Base-by-base conservation (phyloP, 225 moss, liverwort and hornwort species). In the Marchantia paleacea region DNA sequence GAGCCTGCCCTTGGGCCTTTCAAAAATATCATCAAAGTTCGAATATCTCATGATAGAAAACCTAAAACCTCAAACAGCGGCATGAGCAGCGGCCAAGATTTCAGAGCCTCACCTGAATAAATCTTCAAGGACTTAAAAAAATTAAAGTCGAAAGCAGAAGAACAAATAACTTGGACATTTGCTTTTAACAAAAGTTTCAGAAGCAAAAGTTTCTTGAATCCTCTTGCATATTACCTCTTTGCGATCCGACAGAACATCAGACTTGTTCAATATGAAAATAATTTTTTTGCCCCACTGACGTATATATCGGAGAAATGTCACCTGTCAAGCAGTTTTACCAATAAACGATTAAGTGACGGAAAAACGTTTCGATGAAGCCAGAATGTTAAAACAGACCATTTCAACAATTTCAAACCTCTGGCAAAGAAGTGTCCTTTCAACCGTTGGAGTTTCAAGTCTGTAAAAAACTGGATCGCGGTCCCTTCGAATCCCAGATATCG, bases 271-370 rank as follows among this genome's bases (percentile, higher is more conserved):
- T 49, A 99, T 95, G 69, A 95, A 99, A 68, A 99, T 88, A 20
- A 99, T 90, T 85, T 99, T 99, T 90, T 99, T 99, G 81, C 99
- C 99, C 99, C 99, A 99, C 81, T 94, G 92, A 70, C 95, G 88
- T 78, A 99, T 99, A 85, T 99, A 99, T 29, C 94, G 93, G 74
- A 99, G 86, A 83, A 99, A 99, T 11, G 80, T 91, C 60, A 95
- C 81, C 99, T 99, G 87, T 12, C 47, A 19, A 31, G 39, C 39
- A 39, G 39, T 2, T 39, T 39, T 39, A 39, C 39, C 39, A 39
- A 39, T 39, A 39, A 39, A 39, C 39, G 39, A 39, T 39, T 39
- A 39, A 39, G n/a, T 39, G 39, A 39, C 39, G 3, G 39, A 39
- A 39, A 2, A 5, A 39, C 39, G 39, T 5, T n/a, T 2, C 39